Evolutionary conservation across 768 basidiomycete species (phyloP).

Genomic region (Boletales sp.): DNA sequence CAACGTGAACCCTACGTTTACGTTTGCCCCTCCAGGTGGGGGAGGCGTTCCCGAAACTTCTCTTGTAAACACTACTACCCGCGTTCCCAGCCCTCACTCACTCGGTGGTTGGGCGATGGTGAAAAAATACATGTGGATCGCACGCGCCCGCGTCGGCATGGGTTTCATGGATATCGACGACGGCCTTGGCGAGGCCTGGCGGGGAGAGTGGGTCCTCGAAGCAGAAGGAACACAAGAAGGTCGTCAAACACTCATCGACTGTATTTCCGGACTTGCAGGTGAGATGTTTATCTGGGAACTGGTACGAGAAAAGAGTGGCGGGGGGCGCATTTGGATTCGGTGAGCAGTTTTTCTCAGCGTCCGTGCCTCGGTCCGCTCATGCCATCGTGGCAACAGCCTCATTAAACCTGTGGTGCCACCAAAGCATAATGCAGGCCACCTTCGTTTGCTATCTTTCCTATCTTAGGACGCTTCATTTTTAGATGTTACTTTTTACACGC

Average conservation of each 20-base stretch:
- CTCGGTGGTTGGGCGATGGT: slow-evolving; percentile 57
- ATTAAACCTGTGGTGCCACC: slow-evolving; percentile 18
- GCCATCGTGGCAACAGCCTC: slow-evolving; percentile 9
- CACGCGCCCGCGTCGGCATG: slow-evolving; percentile 40
- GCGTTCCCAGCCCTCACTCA: slow-evolving; percentile 58
- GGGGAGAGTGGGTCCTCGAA: slow-evolving; percentile 78
- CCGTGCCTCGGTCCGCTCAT: not conserved
- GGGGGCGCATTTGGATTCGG: slow-evolving; percentile 64
- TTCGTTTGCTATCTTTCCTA: slow-evolving; percentile 17
- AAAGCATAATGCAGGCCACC: slow-evolving; percentile 18
- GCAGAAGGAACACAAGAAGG: slow-evolving; percentile 73
- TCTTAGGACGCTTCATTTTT: slow-evolving; percentile 17
- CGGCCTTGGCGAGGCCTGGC: slow-evolving; percentile 64
- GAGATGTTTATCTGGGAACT: slow-evolving; percentile 48
- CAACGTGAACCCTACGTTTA: slow-evolving; percentile 21
- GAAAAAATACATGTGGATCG: slow-evolving; percentile 65
- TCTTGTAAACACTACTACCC: slow-evolving; percentile 35
- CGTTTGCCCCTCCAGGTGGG: slow-evolving; percentile 26
- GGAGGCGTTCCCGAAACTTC: slow-evolving; percentile 44
- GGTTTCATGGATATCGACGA: slow-evolving; percentile 33
- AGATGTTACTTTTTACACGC: slow-evolving; percentile 14
- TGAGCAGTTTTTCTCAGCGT: slow-evolving; percentile 24
- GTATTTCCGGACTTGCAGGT: slow-evolving; percentile 38
- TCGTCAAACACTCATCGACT: slow-evolving; percentile 51
- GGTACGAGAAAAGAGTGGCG: slow-evolving; percentile 57